These are phyloP conservation scores for Parietaria judaica DNA, from an alignment of 306 rosid species.

Conservation along the genomic window DNA sequence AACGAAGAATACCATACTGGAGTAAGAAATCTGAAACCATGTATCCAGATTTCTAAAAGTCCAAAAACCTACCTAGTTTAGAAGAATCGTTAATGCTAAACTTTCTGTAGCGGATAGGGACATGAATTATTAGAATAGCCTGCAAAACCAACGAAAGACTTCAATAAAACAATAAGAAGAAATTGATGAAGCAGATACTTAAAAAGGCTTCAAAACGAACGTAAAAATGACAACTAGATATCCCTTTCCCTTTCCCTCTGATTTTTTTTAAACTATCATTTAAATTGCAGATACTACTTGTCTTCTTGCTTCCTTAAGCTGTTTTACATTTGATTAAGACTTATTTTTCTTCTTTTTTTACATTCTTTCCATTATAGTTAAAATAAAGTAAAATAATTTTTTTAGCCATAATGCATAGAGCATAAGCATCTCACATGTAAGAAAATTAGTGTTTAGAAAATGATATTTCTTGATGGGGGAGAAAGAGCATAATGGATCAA, in stretches of 20 bases:
- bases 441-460: not conserved
- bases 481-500: not conserved
- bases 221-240: not conserved
- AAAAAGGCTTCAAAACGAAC: not conserved
- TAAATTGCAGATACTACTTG: not conserved
- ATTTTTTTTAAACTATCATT: too few species aligned
- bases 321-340: not conserved
- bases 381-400: not conserved
- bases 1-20: slow-evolving; percentile 7
- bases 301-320: not conserved
- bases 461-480: not conserved
- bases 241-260: too few species aligned
- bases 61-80: slow-evolving; percentile 50
- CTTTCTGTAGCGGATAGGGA: slow-evolving; percentile 61
- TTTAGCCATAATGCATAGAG: not conserved
- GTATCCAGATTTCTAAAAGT: slow-evolving; percentile 10
- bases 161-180: slow-evolving; percentile 25
- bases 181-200: not conserved
- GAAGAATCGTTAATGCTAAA: slow-evolving; percentile 61
- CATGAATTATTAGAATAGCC: slow-evolving; percentile 87
- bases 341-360: not conserved
- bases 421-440: not conserved
- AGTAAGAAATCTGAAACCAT: not conserved
- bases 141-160: slow-evolving; percentile 25
- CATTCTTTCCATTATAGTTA: too few species aligned